Conservation (phyloP, 1,284 basidiomycete genomes). For the Microbotryomycetes sp. region DNA sequence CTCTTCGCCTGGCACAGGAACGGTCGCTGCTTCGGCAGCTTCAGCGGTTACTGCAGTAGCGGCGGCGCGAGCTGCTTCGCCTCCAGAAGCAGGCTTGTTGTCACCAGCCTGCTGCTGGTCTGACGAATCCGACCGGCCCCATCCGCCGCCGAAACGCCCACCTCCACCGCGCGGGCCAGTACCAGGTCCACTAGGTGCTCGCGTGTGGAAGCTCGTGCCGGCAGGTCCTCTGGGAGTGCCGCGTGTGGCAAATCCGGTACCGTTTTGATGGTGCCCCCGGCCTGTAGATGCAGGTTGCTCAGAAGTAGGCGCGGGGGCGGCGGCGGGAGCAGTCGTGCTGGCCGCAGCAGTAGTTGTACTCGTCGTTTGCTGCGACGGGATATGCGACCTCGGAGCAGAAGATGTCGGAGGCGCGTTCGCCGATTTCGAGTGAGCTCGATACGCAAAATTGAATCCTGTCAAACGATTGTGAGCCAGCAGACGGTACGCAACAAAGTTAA, state of each 20-base stretch:
- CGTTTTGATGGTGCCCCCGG: slow-evolving; percentile 4
- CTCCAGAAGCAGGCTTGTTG: neutral
- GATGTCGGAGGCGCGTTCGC: slow-evolving; percentile 44
- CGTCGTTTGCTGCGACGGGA: slow-evolving; percentile 1
- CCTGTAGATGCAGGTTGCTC: neutral
- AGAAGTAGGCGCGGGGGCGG: neutral
- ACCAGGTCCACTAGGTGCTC: neutral
- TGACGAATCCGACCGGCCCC: neutral
- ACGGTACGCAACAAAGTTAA: neutral
- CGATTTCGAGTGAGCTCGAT: slow-evolving; percentile 46
- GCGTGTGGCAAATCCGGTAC: neutral
- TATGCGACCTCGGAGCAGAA: neutral
- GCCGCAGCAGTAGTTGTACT: neutral
- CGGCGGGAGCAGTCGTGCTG: neutral
- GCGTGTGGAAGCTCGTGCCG: neutral
- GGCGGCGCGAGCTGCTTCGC: neutral
- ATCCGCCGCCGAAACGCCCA: neutral
- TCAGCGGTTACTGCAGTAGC: neutral
- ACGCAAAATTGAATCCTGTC: slow-evolving; percentile 90
- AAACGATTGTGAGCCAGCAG: neutral
- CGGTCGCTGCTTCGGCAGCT: slow-evolving; percentile 6
- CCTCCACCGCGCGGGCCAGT: neutral
- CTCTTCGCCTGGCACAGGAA: neutral
- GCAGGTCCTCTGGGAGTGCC: slow-evolving; percentile 4
- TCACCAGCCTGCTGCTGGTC: neutral